Evolutionary conservation across 495 filamentous ascomycete species (phyloP).

Genomic region (Penicillium verhagenii): DNA sequence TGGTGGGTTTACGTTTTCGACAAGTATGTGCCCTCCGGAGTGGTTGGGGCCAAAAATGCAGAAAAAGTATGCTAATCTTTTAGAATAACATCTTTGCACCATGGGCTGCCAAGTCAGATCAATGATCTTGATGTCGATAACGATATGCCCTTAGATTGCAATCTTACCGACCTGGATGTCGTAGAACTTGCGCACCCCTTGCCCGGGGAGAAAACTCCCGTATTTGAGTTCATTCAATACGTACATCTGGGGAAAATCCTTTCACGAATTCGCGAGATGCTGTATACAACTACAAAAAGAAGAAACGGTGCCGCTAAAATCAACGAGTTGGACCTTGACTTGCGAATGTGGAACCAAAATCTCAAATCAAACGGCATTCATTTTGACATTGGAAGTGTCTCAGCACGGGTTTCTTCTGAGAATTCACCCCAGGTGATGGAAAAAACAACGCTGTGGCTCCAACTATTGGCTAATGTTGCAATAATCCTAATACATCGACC

Average conservation of each 20-base stretch:
- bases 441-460: constrained; percentile 2
- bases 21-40: constrained; percentile 5
- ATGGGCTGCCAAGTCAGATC: constrained; percentile 4
- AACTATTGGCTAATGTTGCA: constrained; percentile 4
- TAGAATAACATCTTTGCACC: constrained; percentile 2
- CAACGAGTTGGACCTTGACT: constrained; percentile 2
- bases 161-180: constrained; percentile 1
- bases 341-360: constrained; percentile 7
- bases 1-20: constrained; percentile 16
- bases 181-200: constrained; percentile 3
- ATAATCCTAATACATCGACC: constrained; percentile 5
- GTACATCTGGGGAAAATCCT: constrained; percentile 3
- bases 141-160: constrained; percentile 8
- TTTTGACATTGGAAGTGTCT: background rate
- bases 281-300: constrained; percentile 10
- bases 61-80: background rate
- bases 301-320: constrained; percentile 7
- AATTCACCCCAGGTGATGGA: background rate
- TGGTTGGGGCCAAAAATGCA: background rate
- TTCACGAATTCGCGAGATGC: constrained; percentile 3
- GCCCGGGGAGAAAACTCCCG: constrained; percentile 4
- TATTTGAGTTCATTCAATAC: constrained; percentile 9
- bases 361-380: constrained; percentile 2
- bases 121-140: constrained; percentile 10
- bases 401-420: background rate